Base-by-base conservation (phyloP, 2,329 filamentous ascomycete genomes). In the Pseudogymnoascus sp. region DNA sequence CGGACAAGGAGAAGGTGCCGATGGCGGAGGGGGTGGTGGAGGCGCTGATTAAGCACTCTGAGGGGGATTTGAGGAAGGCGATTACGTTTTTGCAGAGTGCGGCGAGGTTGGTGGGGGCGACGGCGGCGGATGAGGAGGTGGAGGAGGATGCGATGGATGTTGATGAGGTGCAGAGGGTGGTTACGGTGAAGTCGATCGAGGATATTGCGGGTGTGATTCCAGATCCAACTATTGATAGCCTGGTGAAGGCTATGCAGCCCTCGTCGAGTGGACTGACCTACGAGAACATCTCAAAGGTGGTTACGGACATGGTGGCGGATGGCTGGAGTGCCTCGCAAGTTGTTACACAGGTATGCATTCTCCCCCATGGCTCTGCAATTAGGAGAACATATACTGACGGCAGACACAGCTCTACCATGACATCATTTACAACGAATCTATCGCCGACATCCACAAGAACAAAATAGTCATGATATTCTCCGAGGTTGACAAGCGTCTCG, bases 121-220 rank as follows among this genome's bases (percentile, higher is more conserved):
- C 63, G 8, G 62, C 62, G n/a, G 65, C 67, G 19, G 66, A 68
- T 12, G 67, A 73, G 55, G 68, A 71, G 39, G 71, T 72, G 15
- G 73, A 74, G 13, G 79, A 76, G 55, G 72, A 77, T 65, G 71
- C 74, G 37, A 75, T 71, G 57, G 76, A 76, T 60, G 69, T 71
- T 3, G 73, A 74, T 26, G 71, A 67, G 6, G 79, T 74, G 1
- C 83, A 82, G 55, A 81, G 83, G 59, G 85, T 88, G 76, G 83
- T 97, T 52, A 92, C 91, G 0, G 81, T 92, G 35, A 83, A 83
- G 67, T 89, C 84, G 58, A 83, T 99, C 52, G 90, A 97, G 71
- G 94, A 99, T 68, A 99, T 99, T 71, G 92, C 94, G 0, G 94
- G 95, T 60, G 90, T 97, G 2, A 92, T 99, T 65, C 94, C 95